Percentiles rank a stretch among this genome's conserved stretches.
These are phyloP conservation scores for Trichoderma atrobrunneum DNA, from an alignment of 2,329 filamentous ascomycete genomes.

Conservation along the genomic window DNA sequence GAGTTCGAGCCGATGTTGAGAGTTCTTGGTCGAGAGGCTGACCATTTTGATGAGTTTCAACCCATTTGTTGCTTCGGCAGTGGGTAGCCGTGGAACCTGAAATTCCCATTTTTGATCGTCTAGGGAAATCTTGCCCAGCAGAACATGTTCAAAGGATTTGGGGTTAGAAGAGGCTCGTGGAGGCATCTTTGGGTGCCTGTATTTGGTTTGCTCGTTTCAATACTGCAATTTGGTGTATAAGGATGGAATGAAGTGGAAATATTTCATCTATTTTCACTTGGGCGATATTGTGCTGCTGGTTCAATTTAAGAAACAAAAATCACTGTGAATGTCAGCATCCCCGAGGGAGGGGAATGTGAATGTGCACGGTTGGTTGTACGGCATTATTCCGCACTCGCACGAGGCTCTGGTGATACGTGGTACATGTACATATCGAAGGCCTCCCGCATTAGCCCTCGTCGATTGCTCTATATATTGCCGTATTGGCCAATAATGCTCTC, in stretches of 20 bases:
- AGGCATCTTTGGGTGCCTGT: neutral
- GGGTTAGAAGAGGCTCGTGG: neutral
- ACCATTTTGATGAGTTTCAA: slow-evolving; percentile 16
- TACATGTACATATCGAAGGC: neutral
- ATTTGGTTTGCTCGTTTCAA: neutral
- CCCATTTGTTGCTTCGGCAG: neutral
- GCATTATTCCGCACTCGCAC: neutral
- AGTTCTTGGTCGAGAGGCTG: slow-evolving; percentile 7
- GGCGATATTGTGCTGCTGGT: neutral
- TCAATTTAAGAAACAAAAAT: neutral
- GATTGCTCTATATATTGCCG: neutral
- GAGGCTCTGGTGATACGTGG: neutral
- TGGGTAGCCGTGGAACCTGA: neutral
- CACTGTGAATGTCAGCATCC: neutral
- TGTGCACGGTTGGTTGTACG: neutral
- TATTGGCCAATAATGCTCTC: neutral
- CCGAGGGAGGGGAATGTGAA: neutral
- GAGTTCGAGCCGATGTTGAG: slow-evolving; percentile 27
- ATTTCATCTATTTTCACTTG: neutral
- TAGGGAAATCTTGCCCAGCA: neutral
- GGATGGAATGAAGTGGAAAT: neutral
- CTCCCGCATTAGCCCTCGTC: neutral
- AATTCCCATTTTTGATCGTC: slow-evolving; percentile 17
- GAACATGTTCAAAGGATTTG: slow-evolving; percentile 1
- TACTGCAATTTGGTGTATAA: neutral